Percentiles rank a stretch among this genome's conserved stretches.
Evolutionary conservation across 352 stramenopile genomes (phyloP).

Genomic region (Globisporangium acanthophoron): DNA sequence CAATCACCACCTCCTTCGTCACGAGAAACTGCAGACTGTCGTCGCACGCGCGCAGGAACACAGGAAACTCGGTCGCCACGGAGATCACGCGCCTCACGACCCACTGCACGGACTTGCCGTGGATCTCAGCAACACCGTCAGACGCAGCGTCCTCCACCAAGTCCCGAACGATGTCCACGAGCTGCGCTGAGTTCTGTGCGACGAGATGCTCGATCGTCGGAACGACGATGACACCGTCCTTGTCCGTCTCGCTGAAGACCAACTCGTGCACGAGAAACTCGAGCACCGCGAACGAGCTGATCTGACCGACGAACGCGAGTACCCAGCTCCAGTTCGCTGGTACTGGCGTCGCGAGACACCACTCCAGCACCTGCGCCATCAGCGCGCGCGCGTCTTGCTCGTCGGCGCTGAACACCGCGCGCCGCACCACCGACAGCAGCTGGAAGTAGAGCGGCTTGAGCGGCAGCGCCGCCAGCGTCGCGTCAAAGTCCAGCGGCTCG

Average conservation of each 20-base stretch:
- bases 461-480: conserved; percentile 28
- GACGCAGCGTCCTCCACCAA: conserved; percentile 24
- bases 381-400: conserved; percentile 17
- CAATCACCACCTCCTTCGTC: conserved; percentile 35
- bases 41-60: conserved; percentile 37
- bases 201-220: conserved; percentile 36
- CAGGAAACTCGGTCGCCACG: conserved; percentile 25
- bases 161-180: conserved; percentile 42
- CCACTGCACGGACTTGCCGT: background rate
- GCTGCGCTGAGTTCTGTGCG: conserved; percentile 30
- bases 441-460: conserved; percentile 44
- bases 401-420: conserved; percentile 26
- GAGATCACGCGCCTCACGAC: conserved; percentile 25
- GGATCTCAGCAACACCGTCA: conserved; percentile 1
- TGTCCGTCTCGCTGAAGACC: conserved; percentile 12
- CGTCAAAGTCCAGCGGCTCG: conserved; percentile 22
- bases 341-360: conserved; percentile 23
- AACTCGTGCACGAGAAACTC: conserved; percentile 40
- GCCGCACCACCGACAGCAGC: conserved; percentile 31
- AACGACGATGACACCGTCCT: conserved; percentile 15
- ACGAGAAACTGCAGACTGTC: conserved; percentile 64
- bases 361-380: conserved; percentile 43
- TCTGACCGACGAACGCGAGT: conserved; percentile 34
- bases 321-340: conserved; percentile 46
- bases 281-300: conserved; percentile 36